Conservation (phyloP, 148 eudicot species). For the Cornus suecica region DNA sequence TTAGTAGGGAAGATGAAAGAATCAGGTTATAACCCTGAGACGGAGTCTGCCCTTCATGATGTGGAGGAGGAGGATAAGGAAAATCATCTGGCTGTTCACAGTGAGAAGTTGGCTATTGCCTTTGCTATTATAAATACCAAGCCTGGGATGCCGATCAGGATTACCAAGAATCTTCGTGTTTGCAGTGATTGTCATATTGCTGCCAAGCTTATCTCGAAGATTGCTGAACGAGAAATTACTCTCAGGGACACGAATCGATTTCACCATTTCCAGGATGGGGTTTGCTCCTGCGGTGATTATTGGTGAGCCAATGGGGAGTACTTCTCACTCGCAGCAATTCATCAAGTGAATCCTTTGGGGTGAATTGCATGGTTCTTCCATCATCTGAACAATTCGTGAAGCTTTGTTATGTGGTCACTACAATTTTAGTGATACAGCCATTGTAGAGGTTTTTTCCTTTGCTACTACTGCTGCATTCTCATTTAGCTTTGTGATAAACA, state of each 20-base stretch:
- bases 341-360: neutral
- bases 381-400: neutral
- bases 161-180: slow-evolving; percentile 72
- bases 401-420: neutral
- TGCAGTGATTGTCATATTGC: slow-evolving; percentile 80
- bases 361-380: neutral
- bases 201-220: slow-evolving; percentile 63
- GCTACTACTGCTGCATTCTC: too few relatives aligned
- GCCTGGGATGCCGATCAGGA: slow-evolving; percentile 43
- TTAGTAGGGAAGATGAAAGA: slow-evolving; percentile 66
- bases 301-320: slow-evolving; percentile 36
- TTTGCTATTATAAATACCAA: slow-evolving; percentile 52
- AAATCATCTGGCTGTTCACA: slow-evolving; percentile 59
- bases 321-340: neutral
- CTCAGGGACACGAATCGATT: slow-evolving; percentile 73
- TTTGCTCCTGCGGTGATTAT: slow-evolving; percentile 75
- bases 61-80: slow-evolving; percentile 82
- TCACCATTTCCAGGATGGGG: slow-evolving; percentile 56
- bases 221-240: slow-evolving; percentile 45
- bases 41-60: slow-evolving; percentile 61
- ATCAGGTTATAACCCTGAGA: slow-evolving; percentile 62
- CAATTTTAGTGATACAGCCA: too few relatives aligned
- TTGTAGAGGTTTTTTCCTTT: too few relatives aligned
- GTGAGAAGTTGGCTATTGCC: slow-evolving; percentile 69
- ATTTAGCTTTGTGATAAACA: too few relatives aligned